Evolutionary conservation across 257 asterid species (phyloP).

Genomic region (Gentiana dahurica): DNA sequence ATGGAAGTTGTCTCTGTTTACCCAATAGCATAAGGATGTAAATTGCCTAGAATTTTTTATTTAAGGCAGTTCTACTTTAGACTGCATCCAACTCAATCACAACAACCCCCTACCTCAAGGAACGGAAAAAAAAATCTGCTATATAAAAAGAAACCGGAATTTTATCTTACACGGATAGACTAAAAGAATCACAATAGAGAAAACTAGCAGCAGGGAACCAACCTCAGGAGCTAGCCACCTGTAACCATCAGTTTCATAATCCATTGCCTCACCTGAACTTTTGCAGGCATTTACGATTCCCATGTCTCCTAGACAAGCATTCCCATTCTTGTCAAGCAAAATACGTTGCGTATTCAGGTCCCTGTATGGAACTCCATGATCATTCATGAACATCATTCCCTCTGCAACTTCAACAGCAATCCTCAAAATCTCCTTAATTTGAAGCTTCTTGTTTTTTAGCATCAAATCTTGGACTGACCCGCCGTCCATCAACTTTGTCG

Average conservation of each 20-base stretch:
- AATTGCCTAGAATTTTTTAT: too few relatives aligned
- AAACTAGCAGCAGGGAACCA: conserved; percentile 14
- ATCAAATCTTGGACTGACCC: conserved; percentile 74
- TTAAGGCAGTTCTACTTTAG: too few relatives aligned
- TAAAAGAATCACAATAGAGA: neutral
- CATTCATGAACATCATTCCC: conserved; percentile 87
- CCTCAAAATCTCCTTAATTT: conserved; percentile 55
- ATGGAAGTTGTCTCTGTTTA: too few relatives aligned
- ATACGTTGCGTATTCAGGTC: conserved; percentile 88
- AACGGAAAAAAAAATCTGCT: too few relatives aligned
- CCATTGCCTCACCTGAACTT: conserved; percentile 80
- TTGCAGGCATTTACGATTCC: conserved; percentile 88
- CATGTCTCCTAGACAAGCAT: conserved; percentile 93
- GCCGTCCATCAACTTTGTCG: conserved; percentile 87
- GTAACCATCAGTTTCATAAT: conserved; percentile 95
- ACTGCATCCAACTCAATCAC: too few relatives aligned
- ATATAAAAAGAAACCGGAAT: too few relatives aligned
- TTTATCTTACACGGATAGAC: neutral
- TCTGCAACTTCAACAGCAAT: conserved; percentile 68
- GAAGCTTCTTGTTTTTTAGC: conserved; percentile 70
- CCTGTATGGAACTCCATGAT: conserved; percentile 77
- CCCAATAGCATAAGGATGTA: too few relatives aligned
- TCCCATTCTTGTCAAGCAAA: conserved; percentile 72
- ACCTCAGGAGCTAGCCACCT: conserved; percentile 99
- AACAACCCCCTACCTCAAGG: too few relatives aligned